These are phyloP conservation scores for Backusella liffmaniae DNA, from an alignment of 192 early-diverging fungal genomes.

Conservation along the genomic window DNA sequence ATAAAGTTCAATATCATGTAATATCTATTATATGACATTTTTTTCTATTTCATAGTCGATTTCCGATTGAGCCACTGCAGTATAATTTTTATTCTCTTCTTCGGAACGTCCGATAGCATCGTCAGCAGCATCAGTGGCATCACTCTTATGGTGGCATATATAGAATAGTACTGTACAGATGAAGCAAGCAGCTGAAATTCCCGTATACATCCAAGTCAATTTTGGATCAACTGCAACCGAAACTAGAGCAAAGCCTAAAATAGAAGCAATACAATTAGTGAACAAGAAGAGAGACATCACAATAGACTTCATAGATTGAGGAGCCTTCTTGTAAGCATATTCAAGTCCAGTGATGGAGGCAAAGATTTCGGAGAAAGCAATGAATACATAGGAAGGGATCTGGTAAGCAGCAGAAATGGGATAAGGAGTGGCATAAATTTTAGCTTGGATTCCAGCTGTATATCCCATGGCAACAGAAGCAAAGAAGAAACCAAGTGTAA, in stretches of 20 bases:
- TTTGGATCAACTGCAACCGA: slow-evolving; percentile 54
- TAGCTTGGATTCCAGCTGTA: slow-evolving; percentile 56
- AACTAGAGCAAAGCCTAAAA: slow-evolving; percentile 58
- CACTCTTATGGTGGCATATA: slow-evolving; percentile 52
- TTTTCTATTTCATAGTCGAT: slow-evolving; percentile 20
- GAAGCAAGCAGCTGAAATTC: slow-evolving; percentile 39
- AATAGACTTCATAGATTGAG: slow-evolving; percentile 60
- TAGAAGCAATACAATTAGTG: slow-evolving; percentile 49
- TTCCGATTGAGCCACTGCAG: not conserved
- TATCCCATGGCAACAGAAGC: slow-evolving; percentile 58
- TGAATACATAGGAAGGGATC: slow-evolving; percentile 57
- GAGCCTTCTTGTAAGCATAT: slow-evolving; percentile 66
- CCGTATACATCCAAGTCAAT: slow-evolving; percentile 54
- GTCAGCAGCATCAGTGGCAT: slow-evolving; percentile 36
- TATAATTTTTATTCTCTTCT: not conserved
- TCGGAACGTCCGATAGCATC: slow-evolving; percentile 32
- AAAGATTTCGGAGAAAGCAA: slow-evolving; percentile 67
- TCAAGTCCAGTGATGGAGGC: slow-evolving; percentile 69
- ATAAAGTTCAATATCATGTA: not conserved
- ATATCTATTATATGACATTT: not conserved
- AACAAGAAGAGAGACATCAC: slow-evolving; percentile 69
- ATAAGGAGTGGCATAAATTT: slow-evolving; percentile 63
- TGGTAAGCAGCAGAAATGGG: slow-evolving; percentile 50
- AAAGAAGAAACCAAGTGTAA: slow-evolving; percentile 65
- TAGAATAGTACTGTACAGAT: slow-evolving; percentile 46